Conservation (phyloP, 345 rosid genomes). For the Salix koriyanagi region DNA sequence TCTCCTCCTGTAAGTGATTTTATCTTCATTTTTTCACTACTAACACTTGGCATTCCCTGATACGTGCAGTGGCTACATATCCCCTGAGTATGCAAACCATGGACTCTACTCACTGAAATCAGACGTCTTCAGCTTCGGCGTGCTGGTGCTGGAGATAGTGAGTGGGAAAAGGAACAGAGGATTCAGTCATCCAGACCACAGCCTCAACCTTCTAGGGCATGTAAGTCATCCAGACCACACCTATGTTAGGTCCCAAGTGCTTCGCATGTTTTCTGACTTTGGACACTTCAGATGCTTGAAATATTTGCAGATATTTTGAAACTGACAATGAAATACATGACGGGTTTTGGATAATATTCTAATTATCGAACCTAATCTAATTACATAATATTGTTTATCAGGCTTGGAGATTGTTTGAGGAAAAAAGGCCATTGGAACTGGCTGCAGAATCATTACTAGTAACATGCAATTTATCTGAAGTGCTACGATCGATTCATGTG, state of each 20-base stretch:
- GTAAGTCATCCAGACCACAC: neutral
- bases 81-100: conserved; percentile 11
- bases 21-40: no score
- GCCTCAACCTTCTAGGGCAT: conserved; percentile 16
- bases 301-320: no score
- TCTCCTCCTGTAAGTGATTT: neutral
- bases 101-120: conserved; percentile 8
- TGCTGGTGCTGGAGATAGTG: neutral
- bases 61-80: conserved; percentile 6
- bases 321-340: no score
- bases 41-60: neutral
- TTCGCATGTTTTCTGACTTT: no score
- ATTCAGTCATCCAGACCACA: conserved; percentile 1
- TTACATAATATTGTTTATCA: neutral
- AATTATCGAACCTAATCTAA: no score
- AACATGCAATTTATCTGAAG: neutral
- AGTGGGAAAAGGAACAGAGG: conserved; percentile 11
- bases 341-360: no score
- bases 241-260: no score
- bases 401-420: conserved; percentile 3
- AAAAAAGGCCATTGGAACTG: neutral
- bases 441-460: neutral
- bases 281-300: no score
- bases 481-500: neutral
- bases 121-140: conserved; percentile 13